Evolutionary conservation across 129 eudicot genomes (phyloP).

Genomic region (Rutidosis leptorrhynchoides): DNA sequence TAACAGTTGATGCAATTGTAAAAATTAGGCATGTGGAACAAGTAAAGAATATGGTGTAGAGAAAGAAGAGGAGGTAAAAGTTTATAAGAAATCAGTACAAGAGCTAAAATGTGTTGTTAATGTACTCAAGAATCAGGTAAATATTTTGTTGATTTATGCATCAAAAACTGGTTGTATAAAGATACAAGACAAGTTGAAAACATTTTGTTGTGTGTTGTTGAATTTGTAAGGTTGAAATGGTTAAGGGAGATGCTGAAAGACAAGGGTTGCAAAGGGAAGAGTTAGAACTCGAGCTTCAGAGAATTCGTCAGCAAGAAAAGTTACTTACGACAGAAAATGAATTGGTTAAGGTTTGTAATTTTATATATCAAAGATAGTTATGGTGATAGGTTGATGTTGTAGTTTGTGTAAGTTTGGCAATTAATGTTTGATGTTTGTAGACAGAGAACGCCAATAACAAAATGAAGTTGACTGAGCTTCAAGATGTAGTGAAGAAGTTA

Average conservation of each 20-base stretch:
- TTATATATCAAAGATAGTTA: background rate
- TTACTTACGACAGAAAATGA: constrained; percentile 54
- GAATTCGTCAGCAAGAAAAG: constrained; percentile 44
- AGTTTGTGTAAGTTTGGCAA: constrained; percentile 1
- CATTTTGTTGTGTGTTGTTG: constrained; percentile 2
- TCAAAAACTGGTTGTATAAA: background rate
- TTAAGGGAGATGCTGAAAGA: constrained; percentile 75
- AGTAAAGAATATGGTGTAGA: constrained; percentile 42
- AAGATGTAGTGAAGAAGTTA: constrained; percentile 61
- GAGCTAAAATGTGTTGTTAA: constrained; percentile 63
- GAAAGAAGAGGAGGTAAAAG: constrained; percentile 70
- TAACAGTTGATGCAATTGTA: constrained; percentile 9
- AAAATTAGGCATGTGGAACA: constrained; percentile 44
- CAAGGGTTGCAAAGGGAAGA: constrained; percentile 77
- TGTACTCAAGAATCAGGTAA: constrained; percentile 67
- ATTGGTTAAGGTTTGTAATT: constrained; percentile 56
- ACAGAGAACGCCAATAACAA: constrained; percentile 52
- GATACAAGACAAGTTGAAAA: background rate
- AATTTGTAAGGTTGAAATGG: constrained; percentile 51
- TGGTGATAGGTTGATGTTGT: background rate
- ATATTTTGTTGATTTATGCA: background rate
- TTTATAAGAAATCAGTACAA: constrained; percentile 71
- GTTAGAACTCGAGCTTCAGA: constrained; percentile 66
- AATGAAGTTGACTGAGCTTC: constrained; percentile 53
- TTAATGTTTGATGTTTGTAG: constrained; percentile 29